These are phyloP conservation scores for Lactarius tabidus DNA, from an alignment of 768 basidiomycete genomes.

Conservation along the genomic window DNA sequence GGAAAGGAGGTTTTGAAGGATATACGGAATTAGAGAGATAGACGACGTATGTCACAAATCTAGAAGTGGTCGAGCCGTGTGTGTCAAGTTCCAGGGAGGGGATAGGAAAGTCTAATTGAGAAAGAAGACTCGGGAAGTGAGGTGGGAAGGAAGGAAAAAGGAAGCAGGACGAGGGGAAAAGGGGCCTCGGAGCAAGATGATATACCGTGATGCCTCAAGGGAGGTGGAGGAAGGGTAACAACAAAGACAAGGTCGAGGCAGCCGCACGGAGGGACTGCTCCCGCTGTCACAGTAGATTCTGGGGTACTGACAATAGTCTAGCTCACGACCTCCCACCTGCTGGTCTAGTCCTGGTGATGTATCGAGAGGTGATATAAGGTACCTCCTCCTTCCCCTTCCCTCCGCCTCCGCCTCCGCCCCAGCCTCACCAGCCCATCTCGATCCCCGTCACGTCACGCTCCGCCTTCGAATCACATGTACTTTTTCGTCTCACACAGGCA, in stretches of 20 bases:
- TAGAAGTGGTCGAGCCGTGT: constrained; percentile 20
- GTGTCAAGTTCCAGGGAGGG: constrained; percentile 13
- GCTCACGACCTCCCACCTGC: neutral
- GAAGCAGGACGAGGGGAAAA: neutral
- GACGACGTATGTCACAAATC: constrained; percentile 3
- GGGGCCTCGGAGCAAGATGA: constrained; percentile 6
- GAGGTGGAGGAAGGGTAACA: neutral
- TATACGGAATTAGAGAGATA: constrained; percentile 16
- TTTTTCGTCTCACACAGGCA: constrained; percentile 4
- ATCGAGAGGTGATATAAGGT: neutral
- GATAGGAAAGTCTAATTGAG: constrained; percentile 17
- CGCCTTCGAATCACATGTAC: constrained; percentile 10
- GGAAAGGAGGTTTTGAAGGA: constrained; percentile 1
- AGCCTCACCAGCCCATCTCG: neutral
- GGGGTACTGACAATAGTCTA: neutral
- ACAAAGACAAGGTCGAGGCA: neutral
- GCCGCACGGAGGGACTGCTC: constrained; percentile 1
- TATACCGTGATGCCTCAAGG: neutral
- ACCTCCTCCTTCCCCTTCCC: neutral
- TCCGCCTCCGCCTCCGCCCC: neutral
- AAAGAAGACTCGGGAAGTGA: constrained; percentile 8
- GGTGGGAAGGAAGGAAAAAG: constrained; percentile 3
- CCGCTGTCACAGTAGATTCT: neutral
- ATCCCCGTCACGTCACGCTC: neutral
- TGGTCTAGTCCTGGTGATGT: neutral